Evolutionary conservation across 1,284 basidiomycete genomes (phyloP).

Genomic region (Meripilus lineatus): DNA sequence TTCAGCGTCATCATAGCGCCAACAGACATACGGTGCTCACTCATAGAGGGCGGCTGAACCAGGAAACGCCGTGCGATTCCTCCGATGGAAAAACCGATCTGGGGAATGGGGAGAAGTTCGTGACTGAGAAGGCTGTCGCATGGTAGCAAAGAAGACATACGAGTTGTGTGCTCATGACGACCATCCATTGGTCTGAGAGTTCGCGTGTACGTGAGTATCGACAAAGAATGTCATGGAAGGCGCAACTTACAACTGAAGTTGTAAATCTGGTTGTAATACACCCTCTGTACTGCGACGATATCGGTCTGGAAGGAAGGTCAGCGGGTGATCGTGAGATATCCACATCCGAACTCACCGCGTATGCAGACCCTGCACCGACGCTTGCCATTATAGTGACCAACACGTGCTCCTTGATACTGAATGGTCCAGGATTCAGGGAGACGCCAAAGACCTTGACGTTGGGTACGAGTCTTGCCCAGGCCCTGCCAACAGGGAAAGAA

Average conservation of each 20-base stretch:
- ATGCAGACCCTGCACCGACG: slow-evolving; percentile 56
- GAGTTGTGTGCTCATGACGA: slow-evolving; percentile 47
- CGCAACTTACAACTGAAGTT: slow-evolving; percentile 38
- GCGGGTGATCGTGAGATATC: not conserved
- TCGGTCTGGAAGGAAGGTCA: slow-evolving; percentile 44
- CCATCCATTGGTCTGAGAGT: slow-evolving; percentile 63
- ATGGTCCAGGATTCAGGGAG: slow-evolving; percentile 64
- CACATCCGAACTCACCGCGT: slow-evolving; percentile 33
- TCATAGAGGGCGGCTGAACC: slow-evolving; percentile 77
- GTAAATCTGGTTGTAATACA: slow-evolving; percentile 54
- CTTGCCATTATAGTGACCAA: slow-evolving; percentile 74
- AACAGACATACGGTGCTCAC: slow-evolving; percentile 29
- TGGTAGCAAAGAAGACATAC: slow-evolving; percentile 10
- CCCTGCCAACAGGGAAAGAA: slow-evolving; percentile 57
- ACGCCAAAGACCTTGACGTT: slow-evolving; percentile 34
- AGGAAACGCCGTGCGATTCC: slow-evolving; percentile 60
- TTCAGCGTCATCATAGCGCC: not conserved
- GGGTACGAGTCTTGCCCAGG: slow-evolving; percentile 54
- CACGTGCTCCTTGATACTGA: slow-evolving; percentile 69
- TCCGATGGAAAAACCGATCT: slow-evolving; percentile 64
- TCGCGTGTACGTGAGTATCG: slow-evolving; percentile 15
- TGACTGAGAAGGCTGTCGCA: not conserved
- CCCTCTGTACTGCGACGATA: slow-evolving; percentile 65
- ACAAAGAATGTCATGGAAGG: slow-evolving; percentile 39
- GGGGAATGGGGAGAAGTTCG: not conserved